Conservation (phyloP, 2,329 filamentous ascomycete genomes). For the Aulographum hederae region DNA sequence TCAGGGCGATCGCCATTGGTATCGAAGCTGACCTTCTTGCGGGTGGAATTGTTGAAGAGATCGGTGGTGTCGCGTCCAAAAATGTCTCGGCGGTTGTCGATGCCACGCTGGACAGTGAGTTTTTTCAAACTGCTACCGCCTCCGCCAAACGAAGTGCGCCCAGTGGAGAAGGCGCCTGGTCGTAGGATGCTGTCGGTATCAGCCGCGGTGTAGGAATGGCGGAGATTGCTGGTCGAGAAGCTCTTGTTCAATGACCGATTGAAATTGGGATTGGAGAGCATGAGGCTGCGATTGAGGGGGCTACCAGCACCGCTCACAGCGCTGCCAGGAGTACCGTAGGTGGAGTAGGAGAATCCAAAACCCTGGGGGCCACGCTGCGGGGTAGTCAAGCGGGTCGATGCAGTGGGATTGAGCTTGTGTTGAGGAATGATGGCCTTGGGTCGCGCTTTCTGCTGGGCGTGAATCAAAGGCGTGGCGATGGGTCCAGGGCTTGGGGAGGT, state of each 20-base stretch:
- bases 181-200: conserved; percentile 78
- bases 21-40: conserved; percentile 89
- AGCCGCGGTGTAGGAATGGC: conserved; percentile 62
- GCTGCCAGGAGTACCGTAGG: conserved; percentile 65
- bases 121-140: conserved; percentile 58
- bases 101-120: conserved; percentile 74
- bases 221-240: conserved; percentile 70
- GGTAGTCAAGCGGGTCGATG: conserved; percentile 61
- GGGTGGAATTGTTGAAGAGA: conserved; percentile 20
- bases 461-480: conserved; percentile 76
- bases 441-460: conserved; percentile 55
- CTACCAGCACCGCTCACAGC: conserved; percentile 37
- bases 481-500: conserved; percentile 63
- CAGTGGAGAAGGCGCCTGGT: conserved; percentile 67
- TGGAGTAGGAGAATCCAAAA: conserved; percentile 86
- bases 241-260: conserved; percentile 59
- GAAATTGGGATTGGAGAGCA: conserved; percentile 45
- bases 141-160: conserved; percentile 34
- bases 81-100: conserved; percentile 48
- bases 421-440: conserved; percentile 67
- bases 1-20: conserved; percentile 18
- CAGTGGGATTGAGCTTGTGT: conserved; percentile 70
- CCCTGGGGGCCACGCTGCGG: conserved; percentile 57
- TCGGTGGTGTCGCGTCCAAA: conserved; percentile 28
- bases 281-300: conserved; percentile 44